Evolutionary conservation across 148 eudicot species (phyloP), one percentile per base, ranked within the genome.

Genomic region (Diospyros kaki): DNA sequence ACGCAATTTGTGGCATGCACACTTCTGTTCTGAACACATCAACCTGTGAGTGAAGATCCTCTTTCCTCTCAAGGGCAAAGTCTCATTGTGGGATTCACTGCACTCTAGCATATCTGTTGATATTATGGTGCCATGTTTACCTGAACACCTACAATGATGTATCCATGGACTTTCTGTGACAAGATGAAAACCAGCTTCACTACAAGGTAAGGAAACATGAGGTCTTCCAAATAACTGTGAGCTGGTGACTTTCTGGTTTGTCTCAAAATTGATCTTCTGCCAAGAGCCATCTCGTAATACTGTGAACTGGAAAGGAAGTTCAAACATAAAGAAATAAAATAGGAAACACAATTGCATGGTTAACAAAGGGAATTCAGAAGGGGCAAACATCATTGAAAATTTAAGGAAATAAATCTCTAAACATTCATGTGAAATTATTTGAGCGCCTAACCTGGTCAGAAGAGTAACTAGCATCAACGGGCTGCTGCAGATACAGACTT

Each of bases 391-490:
- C 12, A 9, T 7, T 8, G 40, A 9, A 15, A 63, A 43, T 43
- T 14, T 15, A 52, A 69, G 4, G 38, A 41, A 51, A 64, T 5
- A 50, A 52, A 38, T 5, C 13, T 42, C 11, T 55, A 14, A 71
- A 58, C 48, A 28, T 28, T 28, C 28, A 28, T 0, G 28, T 28
- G 54, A 62, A 51, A n/a, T 62, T 8, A 53, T 15, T 63, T 60
- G 64, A 43, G 42, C 10, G 15, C 38, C 71, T 56, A 55, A 79
- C 83, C 79, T 81, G 78, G 59, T 74, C 73, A 45, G 77, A 67
- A 75, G 50, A 14, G 10, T 53, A 64, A 50, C 44, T 13, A 17
- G 44, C 58, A 73, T 58, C 48, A 6, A 38, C 61, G 1, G 64
- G 68, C 10, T 11, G 72, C 54, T 56, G 67, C 18, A 53, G 50